Conservation (phyloP, 768 basidiomycete genomes). For the Cyathus striatus region DNA sequence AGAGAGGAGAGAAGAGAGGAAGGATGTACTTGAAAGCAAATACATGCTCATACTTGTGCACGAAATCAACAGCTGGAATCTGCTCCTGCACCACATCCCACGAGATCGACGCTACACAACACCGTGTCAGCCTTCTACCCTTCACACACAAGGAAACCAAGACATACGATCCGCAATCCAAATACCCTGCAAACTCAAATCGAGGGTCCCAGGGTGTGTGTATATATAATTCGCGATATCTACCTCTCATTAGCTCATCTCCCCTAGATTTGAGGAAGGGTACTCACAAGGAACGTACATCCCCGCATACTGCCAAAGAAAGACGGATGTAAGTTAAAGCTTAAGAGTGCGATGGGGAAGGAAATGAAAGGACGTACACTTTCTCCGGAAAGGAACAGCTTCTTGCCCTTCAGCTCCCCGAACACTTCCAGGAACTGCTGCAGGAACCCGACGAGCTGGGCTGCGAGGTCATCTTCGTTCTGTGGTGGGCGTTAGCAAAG, state of each 20-base stretch:
- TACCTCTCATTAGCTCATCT: too few relatives aligned
- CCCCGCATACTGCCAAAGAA: conserved; percentile 57
- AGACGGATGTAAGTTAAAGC: not conserved
- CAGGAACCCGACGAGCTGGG: conserved; percentile 54
- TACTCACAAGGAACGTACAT: conserved; percentile 50
- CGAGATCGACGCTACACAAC: conserved; percentile 43
- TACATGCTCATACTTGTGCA: conserved; percentile 64
- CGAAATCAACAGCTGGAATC: conserved; percentile 71
- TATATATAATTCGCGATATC: conserved; percentile 77
- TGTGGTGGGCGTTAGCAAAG: conserved; percentile 9
- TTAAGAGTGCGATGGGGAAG: not conserved
- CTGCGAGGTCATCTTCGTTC: conserved; percentile 46
- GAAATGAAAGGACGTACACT: conserved; percentile 46
- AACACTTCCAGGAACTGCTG: conserved; percentile 76
- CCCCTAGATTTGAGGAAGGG: too few relatives aligned
- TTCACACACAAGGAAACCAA: not conserved
- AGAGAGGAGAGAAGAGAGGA: not conserved
- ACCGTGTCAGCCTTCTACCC: not conserved
- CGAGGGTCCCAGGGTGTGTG: conserved; percentile 44
- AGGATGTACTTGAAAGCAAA: conserved; percentile 65
- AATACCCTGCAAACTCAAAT: conserved; percentile 60
- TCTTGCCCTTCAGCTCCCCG: conserved; percentile 66
- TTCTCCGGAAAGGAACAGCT: conserved; percentile 66
- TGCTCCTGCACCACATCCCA: conserved; percentile 62
- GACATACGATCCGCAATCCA: conserved; percentile 70